These are phyloP conservation scores for Truncatella angustata DNA, from an alignment of 2,329 filamentous ascomycete genomes.

Conservation along the genomic window DNA sequence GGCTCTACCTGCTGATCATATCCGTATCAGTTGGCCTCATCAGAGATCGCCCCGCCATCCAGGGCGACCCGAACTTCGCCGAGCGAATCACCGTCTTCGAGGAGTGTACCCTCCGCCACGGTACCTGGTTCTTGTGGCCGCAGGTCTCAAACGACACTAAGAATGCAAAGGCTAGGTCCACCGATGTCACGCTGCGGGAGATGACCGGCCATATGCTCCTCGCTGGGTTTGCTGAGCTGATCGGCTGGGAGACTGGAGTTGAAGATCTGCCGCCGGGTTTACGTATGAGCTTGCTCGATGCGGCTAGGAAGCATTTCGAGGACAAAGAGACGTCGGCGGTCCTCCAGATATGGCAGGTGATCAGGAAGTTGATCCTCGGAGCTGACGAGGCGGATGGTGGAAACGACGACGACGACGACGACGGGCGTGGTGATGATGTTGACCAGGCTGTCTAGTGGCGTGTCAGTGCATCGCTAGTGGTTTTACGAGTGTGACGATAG, in stretches of 20 bases:
- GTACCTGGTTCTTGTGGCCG: slow-evolving; percentile 26
- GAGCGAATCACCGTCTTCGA: slow-evolving; percentile 21
- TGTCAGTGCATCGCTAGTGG: no score
- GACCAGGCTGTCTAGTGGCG: no score
- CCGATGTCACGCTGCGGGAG: not conserved
- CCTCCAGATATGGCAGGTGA: slow-evolving; percentile 2
- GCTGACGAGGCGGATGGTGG: not conserved
- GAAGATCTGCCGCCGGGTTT: slow-evolving; percentile 14
- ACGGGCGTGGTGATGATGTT: not conserved
- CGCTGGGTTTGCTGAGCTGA: slow-evolving; percentile 19
- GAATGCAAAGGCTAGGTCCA: not conserved
- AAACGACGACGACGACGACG: not conserved
- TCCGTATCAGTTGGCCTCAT: slow-evolving; percentile 11
- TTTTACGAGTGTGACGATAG: no score
- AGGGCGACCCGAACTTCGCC: slow-evolving; percentile 6
- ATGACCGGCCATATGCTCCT: slow-evolving; percentile 14
- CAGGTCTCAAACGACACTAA: slow-evolving; percentile 6
- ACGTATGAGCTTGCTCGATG: slow-evolving; percentile 20
- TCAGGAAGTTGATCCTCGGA: slow-evolving; percentile 11
- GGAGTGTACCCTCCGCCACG: slow-evolving; percentile 26
- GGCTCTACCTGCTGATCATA: slow-evolving; percentile 17
- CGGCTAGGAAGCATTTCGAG: slow-evolving; percentile 9
- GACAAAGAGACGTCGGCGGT: not conserved
- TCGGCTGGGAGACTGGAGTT: slow-evolving; percentile 21
- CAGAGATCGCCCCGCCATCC: not conserved